Evolutionary conservation across 2,329 filamentous ascomycete species (phyloP).

Genomic region (Sarocladium oryzae): DNA sequence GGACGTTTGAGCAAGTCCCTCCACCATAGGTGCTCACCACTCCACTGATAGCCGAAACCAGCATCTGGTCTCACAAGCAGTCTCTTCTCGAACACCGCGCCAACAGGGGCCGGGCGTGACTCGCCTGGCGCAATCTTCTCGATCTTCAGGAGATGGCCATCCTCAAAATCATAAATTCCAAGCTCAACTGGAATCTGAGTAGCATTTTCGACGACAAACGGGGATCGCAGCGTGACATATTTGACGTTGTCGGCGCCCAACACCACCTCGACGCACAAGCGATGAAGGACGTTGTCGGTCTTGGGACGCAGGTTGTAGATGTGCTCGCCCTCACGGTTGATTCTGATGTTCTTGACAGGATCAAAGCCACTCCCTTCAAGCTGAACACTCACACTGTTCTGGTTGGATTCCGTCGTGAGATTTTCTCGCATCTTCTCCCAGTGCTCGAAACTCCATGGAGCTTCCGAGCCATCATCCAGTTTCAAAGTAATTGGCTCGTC

Average conservation of each 20-base stretch:
- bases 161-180: conserved; percentile 79
- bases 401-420: conserved; percentile 73
- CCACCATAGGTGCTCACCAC: conserved; percentile 85
- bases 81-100: conserved; percentile 83
- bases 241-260: conserved; percentile 95
- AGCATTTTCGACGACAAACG: conserved; percentile 87
- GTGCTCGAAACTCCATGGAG: conserved; percentile 94
- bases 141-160: conserved; percentile 90
- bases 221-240: conserved; percentile 91
- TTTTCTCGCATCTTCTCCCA: conserved; percentile 95
- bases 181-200: conserved; percentile 95
- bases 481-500: conserved; percentile 67
- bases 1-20: conserved; percentile 79
- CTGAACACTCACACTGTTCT: conserved; percentile 71
- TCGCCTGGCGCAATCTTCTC: conserved; percentile 96
- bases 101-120: conserved; percentile 81
- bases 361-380: conserved; percentile 95
- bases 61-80: conserved; percentile 85
- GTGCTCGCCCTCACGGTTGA: conserved; percentile 91
- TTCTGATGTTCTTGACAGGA: conserved; percentile 74
- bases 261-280: conserved; percentile 84
- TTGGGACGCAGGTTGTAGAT: conserved; percentile 85
- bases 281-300: conserved; percentile 77
- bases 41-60: conserved; percentile 96
- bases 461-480: conserved; percentile 82